These are phyloP conservation scores for Fusarium sp. DNA, from an alignment of 2,329 filamentous ascomycete species.

Conservation along the genomic window DNA sequence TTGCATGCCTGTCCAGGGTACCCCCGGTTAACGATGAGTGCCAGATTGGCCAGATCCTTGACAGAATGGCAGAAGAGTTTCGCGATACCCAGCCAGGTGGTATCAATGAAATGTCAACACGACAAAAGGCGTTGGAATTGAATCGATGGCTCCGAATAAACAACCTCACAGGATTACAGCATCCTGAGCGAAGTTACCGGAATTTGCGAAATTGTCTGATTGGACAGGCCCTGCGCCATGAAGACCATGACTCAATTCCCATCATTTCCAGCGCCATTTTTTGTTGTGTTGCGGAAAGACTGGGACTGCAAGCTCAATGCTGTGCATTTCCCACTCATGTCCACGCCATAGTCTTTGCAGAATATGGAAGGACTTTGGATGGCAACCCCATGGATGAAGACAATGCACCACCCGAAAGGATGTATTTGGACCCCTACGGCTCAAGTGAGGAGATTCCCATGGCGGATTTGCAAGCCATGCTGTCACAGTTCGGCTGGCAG, in stretches of 20 bases:
- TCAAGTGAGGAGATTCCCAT: slow-evolving; percentile 75
- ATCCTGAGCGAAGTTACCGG: slow-evolving; percentile 77
- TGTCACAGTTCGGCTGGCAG: slow-evolving; percentile 65
- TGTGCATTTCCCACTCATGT: slow-evolving; percentile 89
- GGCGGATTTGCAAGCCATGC: slow-evolving; percentile 68
- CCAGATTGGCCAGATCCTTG: slow-evolving; percentile 72
- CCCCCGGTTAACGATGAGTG: slow-evolving; percentile 21
- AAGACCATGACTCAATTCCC: slow-evolving; percentile 83
- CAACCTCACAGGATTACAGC: slow-evolving; percentile 78
- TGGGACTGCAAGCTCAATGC: slow-evolving; percentile 82
- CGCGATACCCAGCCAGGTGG: slow-evolving; percentile 62
- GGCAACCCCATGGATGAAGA: slow-evolving; percentile 56
- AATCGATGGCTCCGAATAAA: slow-evolving; percentile 76
- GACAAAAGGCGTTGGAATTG: slow-evolving; percentile 76
- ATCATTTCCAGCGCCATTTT: slow-evolving; percentile 90
- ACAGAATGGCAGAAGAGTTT: slow-evolving; percentile 72
- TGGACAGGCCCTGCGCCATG: slow-evolving; percentile 80
- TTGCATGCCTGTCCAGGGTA: slow-evolving; percentile 1
- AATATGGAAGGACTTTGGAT: slow-evolving; percentile 71
- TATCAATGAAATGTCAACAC: slow-evolving; percentile 69
- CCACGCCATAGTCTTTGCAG: slow-evolving; percentile 79
- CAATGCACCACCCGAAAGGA: slow-evolving; percentile 60
- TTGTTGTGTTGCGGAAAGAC: slow-evolving; percentile 79
- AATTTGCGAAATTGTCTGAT: slow-evolving; percentile 90
- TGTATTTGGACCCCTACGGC: slow-evolving; percentile 89